Percentiles rank a stretch among this genome's conserved stretches.
Conservation (phyloP, 352 stramenopile species). For the Globisporangium echinulatum region DNA sequence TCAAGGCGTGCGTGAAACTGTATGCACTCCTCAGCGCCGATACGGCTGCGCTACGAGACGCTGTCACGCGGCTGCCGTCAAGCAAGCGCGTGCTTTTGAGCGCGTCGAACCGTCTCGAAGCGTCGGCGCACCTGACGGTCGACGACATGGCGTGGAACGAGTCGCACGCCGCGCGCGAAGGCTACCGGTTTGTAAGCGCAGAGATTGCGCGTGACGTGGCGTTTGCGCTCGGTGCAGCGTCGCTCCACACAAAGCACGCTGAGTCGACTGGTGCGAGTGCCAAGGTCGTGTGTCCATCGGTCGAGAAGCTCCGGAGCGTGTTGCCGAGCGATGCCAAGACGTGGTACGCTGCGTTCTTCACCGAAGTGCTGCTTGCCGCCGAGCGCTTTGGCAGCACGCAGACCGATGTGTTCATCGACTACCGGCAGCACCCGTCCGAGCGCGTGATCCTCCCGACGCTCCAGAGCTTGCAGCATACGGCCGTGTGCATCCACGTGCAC, state of each 20-base stretch:
- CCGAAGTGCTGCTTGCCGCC: conserved; percentile 49
- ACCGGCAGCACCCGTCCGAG: conserved; percentile 51
- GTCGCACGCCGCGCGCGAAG: conserved; percentile 42
- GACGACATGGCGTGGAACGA: conserved; percentile 82
- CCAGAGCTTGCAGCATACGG: conserved; percentile 61
- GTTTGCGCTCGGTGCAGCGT: conserved; percentile 41
- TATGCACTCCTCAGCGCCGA: conserved; percentile 38
- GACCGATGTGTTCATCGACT: conserved; percentile 66
- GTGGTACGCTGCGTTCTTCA: conserved; percentile 46
- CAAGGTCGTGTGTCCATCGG: conserved; percentile 36
- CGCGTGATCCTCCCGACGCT: conserved; percentile 69
- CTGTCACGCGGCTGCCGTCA: conserved; percentile 18
- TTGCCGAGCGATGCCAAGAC: conserved; percentile 21
- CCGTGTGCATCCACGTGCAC: conserved; percentile 68
- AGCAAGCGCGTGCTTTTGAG: conserved; percentile 42
- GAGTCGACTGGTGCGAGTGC: conserved; percentile 52
- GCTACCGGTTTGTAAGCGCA: conserved; percentile 44
- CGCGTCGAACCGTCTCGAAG: conserved; percentile 23
- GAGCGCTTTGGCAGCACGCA: conserved; percentile 46
- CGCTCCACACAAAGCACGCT: conserved; percentile 55
- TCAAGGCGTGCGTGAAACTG: conserved; percentile 38
- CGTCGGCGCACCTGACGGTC: conserved; percentile 33
- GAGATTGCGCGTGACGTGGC: conserved; percentile 39
- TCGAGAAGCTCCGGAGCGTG: conserved; percentile 27
- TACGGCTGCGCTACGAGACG: conserved; percentile 16